Evolutionary conservation across 2,329 filamentous ascomycete species (phyloP).

Genomic region (Penicillium sumatraense): DNA sequence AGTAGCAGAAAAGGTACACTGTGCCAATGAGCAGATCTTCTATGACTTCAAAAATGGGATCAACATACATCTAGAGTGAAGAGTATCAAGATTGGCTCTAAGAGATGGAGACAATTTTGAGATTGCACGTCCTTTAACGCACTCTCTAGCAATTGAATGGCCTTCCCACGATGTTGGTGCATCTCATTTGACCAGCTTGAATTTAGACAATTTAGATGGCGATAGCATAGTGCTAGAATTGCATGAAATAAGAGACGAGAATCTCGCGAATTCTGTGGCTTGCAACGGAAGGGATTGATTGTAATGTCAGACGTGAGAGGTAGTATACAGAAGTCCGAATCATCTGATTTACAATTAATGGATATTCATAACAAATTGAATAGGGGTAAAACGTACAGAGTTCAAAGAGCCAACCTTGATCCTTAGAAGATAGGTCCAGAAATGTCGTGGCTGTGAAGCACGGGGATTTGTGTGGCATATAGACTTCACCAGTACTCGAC

Average conservation of each 20-base stretch:
- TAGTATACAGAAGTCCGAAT: slow-evolving; percentile 40
- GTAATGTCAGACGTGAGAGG: slow-evolving; percentile 38
- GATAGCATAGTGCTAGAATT: slow-evolving; percentile 28
- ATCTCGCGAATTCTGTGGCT: slow-evolving; percentile 22
- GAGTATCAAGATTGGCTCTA: slow-evolving; percentile 37
- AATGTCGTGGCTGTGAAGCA: background rate
- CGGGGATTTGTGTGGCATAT: no score
- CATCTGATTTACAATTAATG: slow-evolving; percentile 26
- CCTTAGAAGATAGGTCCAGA: background rate
- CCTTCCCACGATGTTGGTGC: background rate
- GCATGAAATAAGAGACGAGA: slow-evolving; percentile 37
- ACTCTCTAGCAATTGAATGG: background rate
- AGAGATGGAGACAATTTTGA: slow-evolving; percentile 7
- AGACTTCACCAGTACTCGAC: no score
- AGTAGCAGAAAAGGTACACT: slow-evolving; percentile 41
- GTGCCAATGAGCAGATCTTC: no score
- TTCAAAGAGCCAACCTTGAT: slow-evolving; percentile 7
- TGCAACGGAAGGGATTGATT: slow-evolving; percentile 39
- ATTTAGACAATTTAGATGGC: slow-evolving; percentile 34
- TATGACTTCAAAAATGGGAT: no score
- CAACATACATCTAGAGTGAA: slow-evolving; percentile 40
- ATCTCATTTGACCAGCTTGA: background rate
- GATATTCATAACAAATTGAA: no score
- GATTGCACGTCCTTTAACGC: background rate
- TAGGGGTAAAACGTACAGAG: slow-evolving; percentile 9